Percentiles rank a stretch among this genome's conserved stretches.
phyloP scores from a whole-genome alignment of 768 basidiomycete genomes.

The Rhodotorula paludigena region DNA sequence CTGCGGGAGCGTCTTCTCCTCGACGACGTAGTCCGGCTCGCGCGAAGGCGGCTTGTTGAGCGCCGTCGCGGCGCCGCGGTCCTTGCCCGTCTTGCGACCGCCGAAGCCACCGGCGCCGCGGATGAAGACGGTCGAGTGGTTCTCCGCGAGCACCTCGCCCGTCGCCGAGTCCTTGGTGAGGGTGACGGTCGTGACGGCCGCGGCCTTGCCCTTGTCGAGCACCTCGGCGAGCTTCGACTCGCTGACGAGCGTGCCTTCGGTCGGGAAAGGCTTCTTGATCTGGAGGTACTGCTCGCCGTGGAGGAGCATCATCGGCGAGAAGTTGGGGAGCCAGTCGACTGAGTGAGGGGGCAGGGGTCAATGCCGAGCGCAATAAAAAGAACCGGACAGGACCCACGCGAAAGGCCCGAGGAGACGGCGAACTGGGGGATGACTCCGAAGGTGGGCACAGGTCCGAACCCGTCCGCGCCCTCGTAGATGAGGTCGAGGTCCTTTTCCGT shows the following conservation, averaged over 20 bases:
- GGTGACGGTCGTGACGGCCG: constrained; percentile 72
- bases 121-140: constrained; percentile 83
- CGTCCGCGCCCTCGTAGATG: constrained; percentile 82
- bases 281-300: constrained; percentile 95
- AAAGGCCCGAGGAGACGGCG: constrained; percentile 59
- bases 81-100: constrained; percentile 76
- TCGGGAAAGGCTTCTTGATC: constrained; percentile 77
- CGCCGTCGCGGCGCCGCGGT: constrained; percentile 83
- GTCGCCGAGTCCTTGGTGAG: constrained; percentile 73
- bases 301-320: constrained; percentile 90
- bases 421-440: constrained; percentile 83
- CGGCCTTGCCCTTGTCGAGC: constrained; percentile 68
- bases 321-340: constrained; percentile 88
- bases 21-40: constrained; percentile 73
- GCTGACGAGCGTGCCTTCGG: constrained; percentile 70
- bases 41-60: constrained; percentile 74
- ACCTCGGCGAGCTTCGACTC: constrained; percentile 60
- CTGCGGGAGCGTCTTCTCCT: constrained; percentile 73
- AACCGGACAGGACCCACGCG: constrained; percentile 41
- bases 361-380: background rate
- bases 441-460: constrained; percentile 80
- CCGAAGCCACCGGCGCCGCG: constrained; percentile 95
- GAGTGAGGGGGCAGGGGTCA: background rate
- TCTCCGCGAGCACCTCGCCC: constrained; percentile 81
- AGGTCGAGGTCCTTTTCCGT: constrained; percentile 86